Evolutionary conservation across 129 eudicot genomes (phyloP).

Genomic region (Helianthus tuberosus): DNA sequence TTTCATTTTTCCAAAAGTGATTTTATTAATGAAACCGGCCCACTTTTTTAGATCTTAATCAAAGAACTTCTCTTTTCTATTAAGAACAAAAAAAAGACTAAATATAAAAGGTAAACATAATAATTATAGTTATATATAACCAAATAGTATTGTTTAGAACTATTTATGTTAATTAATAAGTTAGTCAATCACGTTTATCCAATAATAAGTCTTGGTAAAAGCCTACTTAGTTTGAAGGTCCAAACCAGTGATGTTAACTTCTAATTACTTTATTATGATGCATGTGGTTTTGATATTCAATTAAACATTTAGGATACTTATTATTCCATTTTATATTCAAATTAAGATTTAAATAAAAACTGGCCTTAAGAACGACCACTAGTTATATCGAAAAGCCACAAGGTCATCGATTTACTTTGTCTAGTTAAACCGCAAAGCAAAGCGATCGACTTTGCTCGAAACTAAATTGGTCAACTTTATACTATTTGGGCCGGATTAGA

Average conservation of each 20-base stretch:
- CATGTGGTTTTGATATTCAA: background rate
- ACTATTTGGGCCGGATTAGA: too few species aligned
- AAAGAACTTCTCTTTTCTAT: background rate
- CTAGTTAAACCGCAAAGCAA: too few species aligned
- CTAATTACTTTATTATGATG: conserved; percentile 1
- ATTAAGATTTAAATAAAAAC: background rate
- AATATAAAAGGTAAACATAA: background rate
- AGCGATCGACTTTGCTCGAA: too few species aligned
- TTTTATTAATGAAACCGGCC: too few species aligned
- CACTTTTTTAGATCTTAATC: background rate
- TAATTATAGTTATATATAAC: background rate
- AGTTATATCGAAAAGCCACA: too few species aligned
- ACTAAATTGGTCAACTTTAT: too few species aligned
- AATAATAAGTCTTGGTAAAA: background rate
- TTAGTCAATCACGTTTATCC: background rate
- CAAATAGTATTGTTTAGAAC: background rate
- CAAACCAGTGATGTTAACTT: background rate
- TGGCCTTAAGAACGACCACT: background rate
- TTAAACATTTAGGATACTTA: background rate
- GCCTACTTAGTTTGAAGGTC: background rate
- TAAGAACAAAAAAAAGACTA: background rate
- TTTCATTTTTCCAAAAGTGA: too few species aligned
- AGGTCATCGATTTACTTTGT: too few species aligned
- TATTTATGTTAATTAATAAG: background rate
- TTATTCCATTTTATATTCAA: background rate